Evolutionary conservation across 306 rosid genomes (phyloP), one percentile per base, ranked within the genome.

Genomic region (Myrica gale): DNA sequence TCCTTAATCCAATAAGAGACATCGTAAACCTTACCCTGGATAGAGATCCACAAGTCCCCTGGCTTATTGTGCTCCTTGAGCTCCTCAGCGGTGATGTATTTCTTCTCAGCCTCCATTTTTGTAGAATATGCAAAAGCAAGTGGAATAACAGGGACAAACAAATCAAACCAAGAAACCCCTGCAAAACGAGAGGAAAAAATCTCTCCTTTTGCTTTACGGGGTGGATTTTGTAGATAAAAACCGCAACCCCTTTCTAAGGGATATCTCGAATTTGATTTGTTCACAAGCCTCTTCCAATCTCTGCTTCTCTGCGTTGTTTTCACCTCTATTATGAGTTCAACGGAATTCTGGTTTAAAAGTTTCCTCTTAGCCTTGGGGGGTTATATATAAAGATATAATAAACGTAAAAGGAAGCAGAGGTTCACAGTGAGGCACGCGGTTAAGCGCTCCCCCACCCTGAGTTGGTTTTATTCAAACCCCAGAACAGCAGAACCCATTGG

Each of bases 41-140:
- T 89, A 7, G 97, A 79, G 82, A 91, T 91, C 97, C 97, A 91
- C 0, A 89, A 82, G 80, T 91, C 95, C 72, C 85, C 82, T 6
- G 51, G 81, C 9, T 69, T 78, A 74, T 81, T 83, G 83, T 86
- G 89, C 44, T 53, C 32, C 70, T 65, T 48, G 41, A 86, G 79
- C 62, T 86, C 82, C 61, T 75, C 81, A 6, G 60, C 72, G 42
- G 85, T 75, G 65, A 86, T 83, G 74, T 81, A 83, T 84, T 81
- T 80, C 68, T 54, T 80, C 80, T 81, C 77, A 17, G 23, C 74
- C 58, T 72, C 87, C 85, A 84, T 84, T 70, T 43, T 78, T 6
- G 5, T 12, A 15, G 70, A 15, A 15, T 15, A 7, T 56, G 12
- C 21, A 32, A 32, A 32, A 32, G 37, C 37, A 32, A 32, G 37